Evolutionary conservation across 345 rosid genomes (phyloP).

Genomic region (Camelina sativa): DNA sequence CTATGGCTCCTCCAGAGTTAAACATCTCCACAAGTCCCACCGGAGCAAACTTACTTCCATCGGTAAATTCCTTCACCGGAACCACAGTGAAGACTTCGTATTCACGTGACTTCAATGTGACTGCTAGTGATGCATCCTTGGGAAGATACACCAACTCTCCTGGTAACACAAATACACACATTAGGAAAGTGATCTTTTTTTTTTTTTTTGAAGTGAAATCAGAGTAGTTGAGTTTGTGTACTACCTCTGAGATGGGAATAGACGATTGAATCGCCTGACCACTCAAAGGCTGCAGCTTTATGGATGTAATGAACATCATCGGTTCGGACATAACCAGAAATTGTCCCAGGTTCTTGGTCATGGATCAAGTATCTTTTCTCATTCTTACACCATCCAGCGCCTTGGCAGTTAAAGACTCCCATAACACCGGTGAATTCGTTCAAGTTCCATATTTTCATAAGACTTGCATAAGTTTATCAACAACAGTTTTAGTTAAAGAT

Average conservation of each 20-base stretch:
- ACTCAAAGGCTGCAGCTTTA: slow-evolving; percentile 51
- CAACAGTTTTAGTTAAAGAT: neutral
- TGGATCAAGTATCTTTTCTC: slow-evolving; percentile 67
- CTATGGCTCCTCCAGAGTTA: slow-evolving; percentile 70
- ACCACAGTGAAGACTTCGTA: slow-evolving; percentile 65
- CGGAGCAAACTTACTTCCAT: slow-evolving; percentile 49
- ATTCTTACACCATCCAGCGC: slow-evolving; percentile 68
- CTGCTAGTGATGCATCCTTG: slow-evolving; percentile 55
- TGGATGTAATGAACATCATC: slow-evolving; percentile 62
- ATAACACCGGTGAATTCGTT: slow-evolving; percentile 64
- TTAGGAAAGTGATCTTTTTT: neutral
- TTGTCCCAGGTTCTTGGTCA: slow-evolving; percentile 59
- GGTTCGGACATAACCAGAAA: slow-evolving; percentile 56
- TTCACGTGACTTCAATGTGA: slow-evolving; percentile 59
- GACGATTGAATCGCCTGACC: slow-evolving; percentile 62
- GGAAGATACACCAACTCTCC: slow-evolving; percentile 70
- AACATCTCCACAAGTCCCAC: slow-evolving; percentile 62
- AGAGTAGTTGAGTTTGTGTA: slow-evolving; percentile 23
- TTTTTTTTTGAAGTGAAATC: neutral
- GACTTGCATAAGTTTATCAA: slow-evolving; percentile 45
- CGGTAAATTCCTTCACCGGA: slow-evolving; percentile 57
- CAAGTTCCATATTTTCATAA: slow-evolving; percentile 74
- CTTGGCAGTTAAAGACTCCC: slow-evolving; percentile 76
- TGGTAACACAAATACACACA: slow-evolving; percentile 30
- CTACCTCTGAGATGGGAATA: slow-evolving; percentile 64